A percentile compares a stretch with the other conserved stretches of the same genome.
These are phyloP conservation scores for Mycosarcoma maydis DNA, from an alignment of 1,284 basidiomycete species.

Conservation along the genomic window DNA sequence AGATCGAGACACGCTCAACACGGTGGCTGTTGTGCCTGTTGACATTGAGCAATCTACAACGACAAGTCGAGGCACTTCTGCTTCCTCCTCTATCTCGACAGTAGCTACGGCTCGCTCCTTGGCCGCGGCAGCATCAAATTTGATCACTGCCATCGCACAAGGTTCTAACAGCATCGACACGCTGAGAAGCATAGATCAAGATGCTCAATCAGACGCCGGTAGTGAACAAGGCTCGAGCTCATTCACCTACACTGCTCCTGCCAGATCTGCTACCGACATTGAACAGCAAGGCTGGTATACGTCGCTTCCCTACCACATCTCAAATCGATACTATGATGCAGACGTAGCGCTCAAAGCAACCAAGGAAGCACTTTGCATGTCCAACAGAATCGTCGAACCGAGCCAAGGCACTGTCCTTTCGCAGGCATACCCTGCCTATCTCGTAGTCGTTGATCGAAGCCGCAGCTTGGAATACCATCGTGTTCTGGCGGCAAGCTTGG, in stretches of 20 bases:
- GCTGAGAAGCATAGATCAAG: neutral
- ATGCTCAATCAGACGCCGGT: neutral
- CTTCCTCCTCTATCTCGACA: conserved; percentile 2
- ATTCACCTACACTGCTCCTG: conserved; percentile 28
- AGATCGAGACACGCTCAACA: conserved; percentile 15
- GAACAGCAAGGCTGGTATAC: conserved; percentile 12
- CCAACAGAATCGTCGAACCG: neutral
- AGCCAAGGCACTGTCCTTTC: conserved; percentile 3
- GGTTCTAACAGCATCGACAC: conserved; percentile 1
- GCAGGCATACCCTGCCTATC: conserved; percentile 25
- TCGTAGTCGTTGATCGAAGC: conserved; percentile 33
- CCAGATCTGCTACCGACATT: neutral
- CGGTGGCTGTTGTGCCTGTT: conserved; percentile 34
- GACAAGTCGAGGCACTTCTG: conserved; percentile 1
- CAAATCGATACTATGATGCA: conserved; percentile 56
- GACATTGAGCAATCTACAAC: neutral
- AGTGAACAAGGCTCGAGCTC: conserved; percentile 35
- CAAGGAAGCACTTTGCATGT: conserved; percentile 8
- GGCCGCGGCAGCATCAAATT: conserved; percentile 26
- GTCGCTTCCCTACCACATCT: conserved; percentile 47
- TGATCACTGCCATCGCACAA: conserved; percentile 41
- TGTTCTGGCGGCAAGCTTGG: conserved; percentile 8
- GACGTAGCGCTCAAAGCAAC: conserved; percentile 46
- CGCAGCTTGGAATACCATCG: conserved; percentile 27
- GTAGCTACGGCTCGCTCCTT: conserved; percentile 15